phyloP scores from a whole-genome alignment of 805 yeast species.

The Hanseniaspora hatyaiensis region DNA sequence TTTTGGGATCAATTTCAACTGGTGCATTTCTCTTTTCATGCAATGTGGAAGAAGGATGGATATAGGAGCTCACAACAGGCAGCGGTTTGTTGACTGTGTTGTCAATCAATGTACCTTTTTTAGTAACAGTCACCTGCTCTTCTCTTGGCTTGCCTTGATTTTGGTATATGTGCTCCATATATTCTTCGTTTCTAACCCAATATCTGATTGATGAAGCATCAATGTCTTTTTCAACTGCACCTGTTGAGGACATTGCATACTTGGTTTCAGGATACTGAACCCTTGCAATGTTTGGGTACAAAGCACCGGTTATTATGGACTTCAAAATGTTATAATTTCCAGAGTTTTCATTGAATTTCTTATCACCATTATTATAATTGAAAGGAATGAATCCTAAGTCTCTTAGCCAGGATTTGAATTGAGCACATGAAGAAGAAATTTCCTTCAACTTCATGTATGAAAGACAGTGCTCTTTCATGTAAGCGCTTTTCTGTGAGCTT shows the following conservation, averaged over 20 bases:
- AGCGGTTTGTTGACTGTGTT: conserved; percentile 23
- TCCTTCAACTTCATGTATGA: conserved; percentile 59
- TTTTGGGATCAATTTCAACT: conserved; percentile 20
- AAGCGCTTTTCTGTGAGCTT: conserved; percentile 29
- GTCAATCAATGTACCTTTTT: conserved; percentile 17
- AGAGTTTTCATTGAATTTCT: conserved; percentile 38
- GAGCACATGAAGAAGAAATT: conserved; percentile 56
- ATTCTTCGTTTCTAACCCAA: conserved; percentile 59
- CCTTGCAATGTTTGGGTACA: conserved; percentile 72
- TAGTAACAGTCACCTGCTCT: conserved; percentile 17
- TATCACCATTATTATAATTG: conserved; percentile 30
- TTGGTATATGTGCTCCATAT: conserved; percentile 26
- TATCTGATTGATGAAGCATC: conserved; percentile 62
- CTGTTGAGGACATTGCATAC: conserved; percentile 54
- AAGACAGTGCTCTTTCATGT: conserved; percentile 47
- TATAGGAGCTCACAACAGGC: conserved; percentile 61
- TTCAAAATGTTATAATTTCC: conserved; percentile 42
- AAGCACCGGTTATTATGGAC: conserved; percentile 66
- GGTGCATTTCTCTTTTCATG: conserved; percentile 39
- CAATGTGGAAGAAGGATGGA: conserved; percentile 76
- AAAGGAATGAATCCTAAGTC: conserved; percentile 70
- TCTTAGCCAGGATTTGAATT: conserved; percentile 55
- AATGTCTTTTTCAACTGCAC: conserved; percentile 76
- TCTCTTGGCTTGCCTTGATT: conserved; percentile 13
- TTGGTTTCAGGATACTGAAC: conserved; percentile 76